Evolutionary conservation across 805 yeast species (phyloP).

Genomic region (baker's yeast (Saccharomyces cerevisiae)): DNA sequence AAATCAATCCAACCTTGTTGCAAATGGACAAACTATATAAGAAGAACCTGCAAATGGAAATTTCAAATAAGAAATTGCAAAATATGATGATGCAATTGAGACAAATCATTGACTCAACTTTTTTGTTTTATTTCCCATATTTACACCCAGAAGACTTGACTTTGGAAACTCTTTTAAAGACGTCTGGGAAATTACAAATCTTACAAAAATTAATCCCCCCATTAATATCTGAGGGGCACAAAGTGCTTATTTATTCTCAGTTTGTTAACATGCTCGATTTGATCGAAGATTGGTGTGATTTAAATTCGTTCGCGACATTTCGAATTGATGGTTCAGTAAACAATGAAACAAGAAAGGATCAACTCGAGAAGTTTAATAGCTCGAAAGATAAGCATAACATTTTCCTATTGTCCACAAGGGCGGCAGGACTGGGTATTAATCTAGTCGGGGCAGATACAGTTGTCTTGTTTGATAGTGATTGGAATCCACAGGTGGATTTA

Average conservation of each 20-base stretch:
- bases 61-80: conserved; percentile 46
- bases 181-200: conserved; percentile 67
- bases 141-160: conserved; percentile 35
- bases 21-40: conserved; percentile 25
- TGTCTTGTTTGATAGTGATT: conserved; percentile 81
- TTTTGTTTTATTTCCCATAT: conserved; percentile 75
- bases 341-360: conserved; percentile 56
- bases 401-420: conserved; percentile 79
- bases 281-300: conserved; percentile 62
- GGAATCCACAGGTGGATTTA: conserved; percentile 95
- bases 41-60: conserved; percentile 33
- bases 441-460: conserved; percentile 84
- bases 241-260: conserved; percentile 77
- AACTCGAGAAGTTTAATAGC: conserved; percentile 43
- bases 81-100: conserved; percentile 80
- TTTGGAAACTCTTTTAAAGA: conserved; percentile 36
- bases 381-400: conserved; percentile 34
- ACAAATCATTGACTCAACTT: conserved; percentile 79
- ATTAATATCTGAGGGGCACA: conserved; percentile 47
- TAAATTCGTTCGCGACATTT: conserved; percentile 38
- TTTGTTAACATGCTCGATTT: conserved; percentile 79
- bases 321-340: conserved; percentile 71
- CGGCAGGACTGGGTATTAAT: conserved; percentile 92
- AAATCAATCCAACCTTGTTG: conserved; percentile 6
- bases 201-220: conserved; percentile 53